phyloP scores from a whole-genome alignment of 169 alveolate genomes.

The Toxoplasma gondii region DNA sequence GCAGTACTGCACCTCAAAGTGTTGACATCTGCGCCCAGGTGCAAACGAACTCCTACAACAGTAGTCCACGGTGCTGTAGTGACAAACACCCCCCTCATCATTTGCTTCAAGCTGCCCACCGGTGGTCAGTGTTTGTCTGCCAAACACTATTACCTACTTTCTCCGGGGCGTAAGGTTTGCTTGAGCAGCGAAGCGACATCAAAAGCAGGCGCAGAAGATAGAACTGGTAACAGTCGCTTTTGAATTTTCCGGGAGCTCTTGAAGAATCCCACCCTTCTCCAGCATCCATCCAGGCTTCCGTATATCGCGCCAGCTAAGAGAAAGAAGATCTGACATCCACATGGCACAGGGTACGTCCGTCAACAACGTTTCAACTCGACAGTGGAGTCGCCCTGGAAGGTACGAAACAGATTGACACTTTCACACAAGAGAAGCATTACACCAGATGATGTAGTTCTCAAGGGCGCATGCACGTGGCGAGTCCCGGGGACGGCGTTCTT shows the following conservation, averaged over 20 bases:
- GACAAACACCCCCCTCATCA: too few species aligned
- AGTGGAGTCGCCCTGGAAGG: too few species aligned
- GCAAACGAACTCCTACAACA: too few species aligned
- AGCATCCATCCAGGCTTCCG: conserved; percentile 64
- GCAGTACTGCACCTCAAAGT: neutral
- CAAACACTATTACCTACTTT: neutral
- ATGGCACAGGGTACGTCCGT: neutral
- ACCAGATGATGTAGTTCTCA: too few species aligned
- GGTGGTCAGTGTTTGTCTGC: neutral
- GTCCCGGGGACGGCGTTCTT: too few species aligned
- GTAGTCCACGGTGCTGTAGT: too few species aligned
- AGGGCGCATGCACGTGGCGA: too few species aligned
- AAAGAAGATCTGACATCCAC: conserved; percentile 45
- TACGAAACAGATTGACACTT: too few species aligned
- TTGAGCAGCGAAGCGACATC: neutral
- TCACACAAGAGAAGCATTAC: too few species aligned
- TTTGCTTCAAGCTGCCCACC: too few species aligned
- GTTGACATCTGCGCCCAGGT: neutral
- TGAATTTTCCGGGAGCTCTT: conserved; percentile 59
- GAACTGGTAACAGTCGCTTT: conserved; percentile 63
- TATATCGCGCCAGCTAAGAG: conserved; percentile 54
- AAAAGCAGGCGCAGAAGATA: conserved; percentile 32
- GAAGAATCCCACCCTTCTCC: conserved; percentile 63
- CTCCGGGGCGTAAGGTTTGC: neutral
- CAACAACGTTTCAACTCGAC: too few species aligned